Percentiles rank a stretch among this genome's conserved stretches.
Conservation (phyloP, 129 eudicot species). For the Flaveria bidentis region DNA sequence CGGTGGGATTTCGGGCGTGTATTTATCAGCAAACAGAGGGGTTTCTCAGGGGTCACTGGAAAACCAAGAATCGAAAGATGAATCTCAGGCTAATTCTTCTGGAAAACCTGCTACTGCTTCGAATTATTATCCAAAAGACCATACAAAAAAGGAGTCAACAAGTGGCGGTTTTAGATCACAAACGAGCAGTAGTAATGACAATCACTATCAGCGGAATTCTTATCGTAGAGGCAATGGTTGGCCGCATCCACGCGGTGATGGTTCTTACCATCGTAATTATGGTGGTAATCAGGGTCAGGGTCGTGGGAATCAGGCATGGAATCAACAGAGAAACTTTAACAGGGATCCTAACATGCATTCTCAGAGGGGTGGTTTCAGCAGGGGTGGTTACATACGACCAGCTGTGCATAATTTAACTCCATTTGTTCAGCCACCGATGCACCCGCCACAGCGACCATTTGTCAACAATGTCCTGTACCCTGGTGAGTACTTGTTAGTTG, state of each 20-base stretch:
- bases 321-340: slow-evolving; percentile 48
- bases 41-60: slow-evolving; percentile 7
- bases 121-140: slow-evolving; percentile 42
- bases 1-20: slow-evolving; percentile 47
- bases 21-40: slow-evolving; percentile 47
- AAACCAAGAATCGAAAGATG: slow-evolving; percentile 25
- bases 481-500: slow-evolving; percentile 38
- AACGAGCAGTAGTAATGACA: slow-evolving; percentile 45
- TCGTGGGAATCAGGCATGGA: slow-evolving; percentile 65
- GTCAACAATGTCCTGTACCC: slow-evolving; percentile 52
- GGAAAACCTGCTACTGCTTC: slow-evolving; percentile 40
- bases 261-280: slow-evolving; percentile 53
- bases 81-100: slow-evolving; percentile 25
- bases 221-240: slow-evolving; percentile 61
- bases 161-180: slow-evolving; percentile 52
- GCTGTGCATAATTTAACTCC: slow-evolving; percentile 46
- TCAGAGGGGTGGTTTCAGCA: slow-evolving; percentile 47
- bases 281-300: slow-evolving; percentile 44
- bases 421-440: slow-evolving; percentile 50
- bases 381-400: slow-evolving; percentile 49
- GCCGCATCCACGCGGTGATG: slow-evolving; percentile 63
- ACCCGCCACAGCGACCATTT: slow-evolving; percentile 48
- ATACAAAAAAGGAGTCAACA: slow-evolving; percentile 44
- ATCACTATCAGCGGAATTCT: slow-evolving; percentile 39
- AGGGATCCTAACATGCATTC: slow-evolving; percentile 58